These are phyloP conservation scores for Sutorius eximius DNA, from an alignment of 1,284 basidiomycete species.

Conservation along the genomic window DNA sequence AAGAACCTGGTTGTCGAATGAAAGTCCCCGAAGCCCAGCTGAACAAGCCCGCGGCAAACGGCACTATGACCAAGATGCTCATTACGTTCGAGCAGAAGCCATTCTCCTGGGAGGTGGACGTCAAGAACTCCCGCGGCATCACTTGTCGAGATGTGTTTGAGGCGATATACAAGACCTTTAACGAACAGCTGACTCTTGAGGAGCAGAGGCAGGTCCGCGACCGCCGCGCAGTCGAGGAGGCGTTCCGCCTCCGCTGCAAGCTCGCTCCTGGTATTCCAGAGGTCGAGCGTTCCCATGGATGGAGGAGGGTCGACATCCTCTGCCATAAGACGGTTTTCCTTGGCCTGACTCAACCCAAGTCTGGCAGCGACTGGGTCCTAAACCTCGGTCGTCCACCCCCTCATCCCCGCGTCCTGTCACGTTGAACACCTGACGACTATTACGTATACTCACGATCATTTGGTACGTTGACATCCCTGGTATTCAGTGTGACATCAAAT, in stretches of 20 bases:
- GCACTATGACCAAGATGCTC: constrained; percentile 37
- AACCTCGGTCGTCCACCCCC: constrained; percentile 35
- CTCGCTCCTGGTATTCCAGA: constrained; percentile 39
- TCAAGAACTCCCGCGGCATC: constrained; percentile 42
- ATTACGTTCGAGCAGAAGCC: constrained; percentile 34
- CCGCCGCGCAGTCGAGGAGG: constrained; percentile 37
- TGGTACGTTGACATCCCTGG: constrained; percentile 15
- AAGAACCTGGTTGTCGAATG: constrained; percentile 11
- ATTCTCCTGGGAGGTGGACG: constrained; percentile 45
- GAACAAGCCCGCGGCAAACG: constrained; percentile 36
- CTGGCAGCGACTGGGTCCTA: constrained; percentile 32
- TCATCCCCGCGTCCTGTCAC: constrained; percentile 8
- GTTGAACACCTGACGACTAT: constrained; percentile 2
- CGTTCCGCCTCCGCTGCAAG: constrained; percentile 48
- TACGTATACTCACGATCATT: constrained; percentile 10
- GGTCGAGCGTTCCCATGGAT: constrained; percentile 41
- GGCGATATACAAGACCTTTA: constrained; percentile 50
- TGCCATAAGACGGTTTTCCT: constrained; percentile 46
- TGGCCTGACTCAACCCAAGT: constrained; percentile 37
- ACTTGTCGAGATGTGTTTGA: constrained; percentile 55
- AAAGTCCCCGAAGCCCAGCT: constrained; percentile 31
- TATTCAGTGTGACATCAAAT: neutral
- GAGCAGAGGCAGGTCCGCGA: constrained; percentile 39
- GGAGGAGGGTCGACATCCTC: constrained; percentile 53
- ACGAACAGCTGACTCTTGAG: constrained; percentile 41